phyloP scores from a whole-genome alignment of 768 basidiomycete species.

The Tylopilus felleus region DNA sequence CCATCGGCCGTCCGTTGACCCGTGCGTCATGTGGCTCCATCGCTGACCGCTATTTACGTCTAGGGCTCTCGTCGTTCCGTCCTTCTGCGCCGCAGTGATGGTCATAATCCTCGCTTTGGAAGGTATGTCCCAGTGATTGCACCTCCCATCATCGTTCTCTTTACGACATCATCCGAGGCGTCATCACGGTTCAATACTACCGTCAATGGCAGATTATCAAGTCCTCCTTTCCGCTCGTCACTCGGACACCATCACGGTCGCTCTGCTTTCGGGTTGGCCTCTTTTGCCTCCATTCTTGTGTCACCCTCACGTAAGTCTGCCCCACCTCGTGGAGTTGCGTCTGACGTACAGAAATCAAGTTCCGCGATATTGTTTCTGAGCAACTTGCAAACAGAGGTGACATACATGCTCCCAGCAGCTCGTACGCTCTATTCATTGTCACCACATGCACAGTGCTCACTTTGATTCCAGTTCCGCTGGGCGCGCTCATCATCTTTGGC shows the following conservation, averaged over 20 bases:
- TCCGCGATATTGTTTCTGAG: slow-evolving; percentile 39
- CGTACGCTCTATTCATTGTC: slow-evolving; percentile 32
- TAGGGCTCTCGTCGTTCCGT: slow-evolving; percentile 37
- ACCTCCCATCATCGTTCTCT: background rate
- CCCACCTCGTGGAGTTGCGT: background rate
- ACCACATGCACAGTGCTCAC: background rate
- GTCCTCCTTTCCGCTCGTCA: slow-evolving; percentile 40
- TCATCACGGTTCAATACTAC: slow-evolving; percentile 43
- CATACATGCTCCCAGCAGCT: slow-evolving; percentile 49
- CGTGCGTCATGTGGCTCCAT: slow-evolving; percentile 1
- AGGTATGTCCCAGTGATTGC: slow-evolving; percentile 30
- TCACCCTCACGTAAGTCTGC: slow-evolving; percentile 40
- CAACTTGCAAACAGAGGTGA: slow-evolving; percentile 27
- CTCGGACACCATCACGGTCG: slow-evolving; percentile 34
- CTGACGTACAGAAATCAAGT: slow-evolving; percentile 21
- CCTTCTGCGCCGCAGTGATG: slow-evolving; percentile 43
- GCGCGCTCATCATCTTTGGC: slow-evolving; percentile 47
- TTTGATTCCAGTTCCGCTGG: slow-evolving; percentile 43
- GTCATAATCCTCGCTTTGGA: slow-evolving; percentile 43
- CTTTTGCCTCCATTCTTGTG: slow-evolving; percentile 44
- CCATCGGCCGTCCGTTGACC: slow-evolving; percentile 36
- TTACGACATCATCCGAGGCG: slow-evolving; percentile 29
- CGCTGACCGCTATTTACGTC: slow-evolving; percentile 18
- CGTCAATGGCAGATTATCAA: slow-evolving; percentile 37
- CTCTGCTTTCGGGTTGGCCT: slow-evolving; percentile 39